These are phyloP conservation scores for Clonostachys sp. DNA, from an alignment of 2,329 filamentous ascomycete species.

Conservation along the genomic window DNA sequence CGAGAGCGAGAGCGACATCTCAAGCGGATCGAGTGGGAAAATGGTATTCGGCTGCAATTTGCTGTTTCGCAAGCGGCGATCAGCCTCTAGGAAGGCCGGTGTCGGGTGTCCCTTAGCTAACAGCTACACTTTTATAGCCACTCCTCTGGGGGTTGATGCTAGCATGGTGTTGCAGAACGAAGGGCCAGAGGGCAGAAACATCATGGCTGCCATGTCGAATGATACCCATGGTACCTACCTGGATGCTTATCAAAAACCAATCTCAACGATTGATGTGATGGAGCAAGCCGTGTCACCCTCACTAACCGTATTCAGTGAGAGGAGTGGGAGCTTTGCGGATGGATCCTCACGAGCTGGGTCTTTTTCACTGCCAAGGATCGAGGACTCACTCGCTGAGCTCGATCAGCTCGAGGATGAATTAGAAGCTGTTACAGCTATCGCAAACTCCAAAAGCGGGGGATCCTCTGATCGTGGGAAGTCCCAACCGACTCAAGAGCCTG, in stretches of 20 bases:
- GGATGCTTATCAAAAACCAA: conserved; percentile 16
- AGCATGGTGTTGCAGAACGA: conserved; percentile 8
- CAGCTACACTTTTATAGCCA: conserved; percentile 42
- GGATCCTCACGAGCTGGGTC: conserved; percentile 21
- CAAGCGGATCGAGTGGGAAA: conserved; percentile 10
- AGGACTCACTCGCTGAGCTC: conserved; percentile 59
- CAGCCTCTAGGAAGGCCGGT: conserved; percentile 10
- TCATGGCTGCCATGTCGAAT: no score
- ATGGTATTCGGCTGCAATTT: conserved; percentile 49
- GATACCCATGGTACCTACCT: no score
- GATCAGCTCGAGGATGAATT: conserved; percentile 59
- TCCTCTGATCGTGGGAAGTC: background rate
- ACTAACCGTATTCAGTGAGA: conserved; percentile 19
- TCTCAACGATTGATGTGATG: conserved; percentile 18
- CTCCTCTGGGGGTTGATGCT: conserved; percentile 25
- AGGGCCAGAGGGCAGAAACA: conserved; percentile 4
- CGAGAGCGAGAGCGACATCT: background rate
- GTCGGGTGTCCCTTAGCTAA: conserved; percentile 16
- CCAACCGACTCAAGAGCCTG: background rate
- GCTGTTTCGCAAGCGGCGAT: conserved; percentile 26
- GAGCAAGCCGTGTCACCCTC: conserved; percentile 25
- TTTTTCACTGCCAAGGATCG: conserved; percentile 44
- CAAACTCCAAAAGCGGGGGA: conserved; percentile 15
- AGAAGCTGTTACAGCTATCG: conserved; percentile 42
- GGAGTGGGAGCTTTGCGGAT: conserved; percentile 25